These are phyloP conservation scores for Sporothrix variecibatus DNA, from an alignment of 2,329 filamentous ascomycete genomes.

Conservation along the genomic window DNA sequence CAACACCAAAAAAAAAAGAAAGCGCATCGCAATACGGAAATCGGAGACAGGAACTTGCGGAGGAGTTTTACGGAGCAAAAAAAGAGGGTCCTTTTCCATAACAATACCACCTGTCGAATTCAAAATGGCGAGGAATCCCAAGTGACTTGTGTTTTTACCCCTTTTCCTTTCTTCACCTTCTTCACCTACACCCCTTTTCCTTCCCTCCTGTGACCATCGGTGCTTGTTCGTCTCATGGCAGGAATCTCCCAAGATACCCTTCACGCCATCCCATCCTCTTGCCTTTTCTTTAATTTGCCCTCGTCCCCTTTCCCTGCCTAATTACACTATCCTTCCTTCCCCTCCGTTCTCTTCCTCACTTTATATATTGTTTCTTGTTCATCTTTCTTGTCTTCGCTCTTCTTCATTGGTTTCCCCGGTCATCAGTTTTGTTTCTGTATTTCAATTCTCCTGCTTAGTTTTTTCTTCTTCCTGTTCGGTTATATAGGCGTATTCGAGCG, in stretches of 20 bases:
- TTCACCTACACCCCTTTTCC: neutral
- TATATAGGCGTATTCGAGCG: slow-evolving; percentile 17
- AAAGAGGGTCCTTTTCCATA: neutral
- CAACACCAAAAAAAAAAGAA: neutral
- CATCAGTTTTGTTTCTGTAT: neutral
- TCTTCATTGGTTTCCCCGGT: neutral
- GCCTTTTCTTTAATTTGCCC: neutral
- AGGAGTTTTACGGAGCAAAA: slow-evolving; percentile 17
- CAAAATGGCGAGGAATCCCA: neutral
- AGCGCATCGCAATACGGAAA: neutral
- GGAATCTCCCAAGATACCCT: slow-evolving; percentile 13
- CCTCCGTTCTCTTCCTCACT: neutral
- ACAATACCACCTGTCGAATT: slow-evolving; percentile 15
- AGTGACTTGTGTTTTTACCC: neutral
- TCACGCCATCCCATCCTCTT: neutral
- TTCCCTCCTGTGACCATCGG: neutral
- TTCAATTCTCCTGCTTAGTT: neutral
- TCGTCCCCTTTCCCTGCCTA: neutral
- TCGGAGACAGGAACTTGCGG: neutral
- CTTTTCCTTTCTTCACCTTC: neutral
- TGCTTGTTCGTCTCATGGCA: neutral
- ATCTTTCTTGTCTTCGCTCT: neutral
- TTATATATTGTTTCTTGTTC: neutral
- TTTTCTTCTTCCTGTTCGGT: neutral
- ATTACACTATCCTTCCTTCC: neutral